Evolutionary conservation across 495 filamentous ascomycete genomes (phyloP), one percentile per base, ranked within the genome.

Genomic region (Trichoderma erinaceum): DNA sequence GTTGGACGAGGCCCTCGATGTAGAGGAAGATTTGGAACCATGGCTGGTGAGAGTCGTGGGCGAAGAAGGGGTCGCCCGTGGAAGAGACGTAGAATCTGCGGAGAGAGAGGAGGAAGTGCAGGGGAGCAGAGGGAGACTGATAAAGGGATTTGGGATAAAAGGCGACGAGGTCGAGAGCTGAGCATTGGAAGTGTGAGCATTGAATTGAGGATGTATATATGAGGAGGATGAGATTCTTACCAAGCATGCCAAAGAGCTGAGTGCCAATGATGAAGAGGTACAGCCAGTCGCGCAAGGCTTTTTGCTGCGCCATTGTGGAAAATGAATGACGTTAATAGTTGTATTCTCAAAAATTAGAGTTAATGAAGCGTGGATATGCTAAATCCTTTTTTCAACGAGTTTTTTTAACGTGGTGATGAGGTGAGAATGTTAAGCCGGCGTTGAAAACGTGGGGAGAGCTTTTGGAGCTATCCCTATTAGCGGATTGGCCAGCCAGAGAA

Each of bases 61-160:
- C 78, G 74, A 92, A 90, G 79, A 93, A 90, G 32, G 87, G 90
- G 77, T 97, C 92, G 50, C 86, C 85, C 79, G 88, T 91, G 10
- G 82, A 89, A 16, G 75, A 68, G 69, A 90, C 82, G 79, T 94
- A 93, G 77, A 80, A 89, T 0, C 76, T 70, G 43, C 88, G 87
- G 43, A 91, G 50, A 0, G 73, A 50, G 46, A 73, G 70, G 65
- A 88, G 81, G 72, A 87, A 70, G 73, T 82, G 78, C 5, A 83
- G 71, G 1, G 80, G 79, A 0, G 74, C 64, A 13, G 70, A 70
- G 1, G 72, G 74, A 2, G 80, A 70, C 2, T 83, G 79, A 68
- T 80, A 81, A 16, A 91, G 72, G 63, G 76, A 77, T 0, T 78
- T 50, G 2, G 90, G 91, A 71, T 88, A 91, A 50, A 89, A 80